These are phyloP conservation scores for Aspergillus felis DNA, from an alignment of 2,329 filamentous ascomycete genomes.

Conservation along the genomic window DNA sequence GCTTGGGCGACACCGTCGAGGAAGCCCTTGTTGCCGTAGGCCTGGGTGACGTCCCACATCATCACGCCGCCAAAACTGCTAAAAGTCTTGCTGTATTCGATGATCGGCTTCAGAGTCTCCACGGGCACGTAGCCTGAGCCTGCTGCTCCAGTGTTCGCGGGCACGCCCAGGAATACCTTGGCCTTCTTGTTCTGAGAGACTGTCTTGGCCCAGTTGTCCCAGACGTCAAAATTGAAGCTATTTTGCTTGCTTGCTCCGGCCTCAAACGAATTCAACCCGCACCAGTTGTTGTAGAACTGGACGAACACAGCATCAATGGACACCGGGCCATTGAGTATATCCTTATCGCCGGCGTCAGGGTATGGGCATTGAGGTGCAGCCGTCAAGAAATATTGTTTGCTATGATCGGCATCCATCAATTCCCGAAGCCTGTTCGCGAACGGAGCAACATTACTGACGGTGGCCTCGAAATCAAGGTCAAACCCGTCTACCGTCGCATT, in stretches of 20 bases:
- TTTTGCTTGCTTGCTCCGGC: slow-evolving; percentile 43
- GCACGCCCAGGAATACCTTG: slow-evolving; percentile 60
- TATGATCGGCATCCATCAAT: slow-evolving; percentile 50
- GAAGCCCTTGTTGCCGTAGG: slow-evolving; percentile 57
- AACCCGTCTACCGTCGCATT: slow-evolving; percentile 66
- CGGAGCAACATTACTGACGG: slow-evolving; percentile 55
- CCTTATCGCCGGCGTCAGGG: slow-evolving; percentile 58
- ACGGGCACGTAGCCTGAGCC: slow-evolving; percentile 55
- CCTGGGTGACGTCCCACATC: slow-evolving; percentile 65
- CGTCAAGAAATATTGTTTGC: slow-evolving; percentile 57
- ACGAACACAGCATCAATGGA: slow-evolving; percentile 59
- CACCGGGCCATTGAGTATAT: slow-evolving; percentile 54
- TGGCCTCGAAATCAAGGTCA: slow-evolving; percentile 69
- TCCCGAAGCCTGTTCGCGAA: slow-evolving; percentile 58
- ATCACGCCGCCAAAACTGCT: slow-evolving; percentile 63
- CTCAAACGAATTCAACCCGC: slow-evolving; percentile 54
- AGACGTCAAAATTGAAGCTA: slow-evolving; percentile 60
- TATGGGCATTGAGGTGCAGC: slow-evolving; percentile 67
- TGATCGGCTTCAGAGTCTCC: slow-evolving; percentile 46
- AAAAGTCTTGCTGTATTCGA: slow-evolving; percentile 54
- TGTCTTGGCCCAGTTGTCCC: slow-evolving; percentile 63
- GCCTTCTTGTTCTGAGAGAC: slow-evolving; percentile 56
- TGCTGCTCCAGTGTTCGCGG: slow-evolving; percentile 51
- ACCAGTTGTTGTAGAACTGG: slow-evolving; percentile 69
- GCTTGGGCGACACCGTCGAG: slow-evolving; percentile 42